These are phyloP conservation scores for Colletotrichum coccodes DNA, from an alignment of 2,329 filamentous ascomycete species.

Conservation along the genomic window DNA sequence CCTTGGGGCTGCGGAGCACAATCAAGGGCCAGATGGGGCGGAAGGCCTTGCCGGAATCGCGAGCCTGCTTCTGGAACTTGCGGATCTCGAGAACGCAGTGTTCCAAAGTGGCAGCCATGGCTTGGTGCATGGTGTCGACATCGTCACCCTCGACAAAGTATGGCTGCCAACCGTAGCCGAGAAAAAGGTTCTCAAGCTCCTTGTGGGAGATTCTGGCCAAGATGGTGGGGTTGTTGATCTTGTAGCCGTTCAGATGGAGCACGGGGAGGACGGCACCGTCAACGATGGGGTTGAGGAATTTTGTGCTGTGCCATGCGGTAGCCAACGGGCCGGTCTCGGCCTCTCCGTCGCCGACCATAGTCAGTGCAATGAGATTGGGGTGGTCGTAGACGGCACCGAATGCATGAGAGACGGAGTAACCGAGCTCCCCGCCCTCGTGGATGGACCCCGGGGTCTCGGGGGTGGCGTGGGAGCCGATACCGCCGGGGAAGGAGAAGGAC, in stretches of 20 bases:
- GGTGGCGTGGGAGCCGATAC: constrained; percentile 81
- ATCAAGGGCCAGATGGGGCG: constrained; percentile 84
- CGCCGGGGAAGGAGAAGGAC: constrained; percentile 84
- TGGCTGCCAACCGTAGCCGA: constrained; percentile 81
- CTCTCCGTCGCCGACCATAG: constrained; percentile 84
- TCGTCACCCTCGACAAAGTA: constrained; percentile 85
- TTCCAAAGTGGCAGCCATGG: constrained; percentile 82
- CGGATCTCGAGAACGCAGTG: constrained; percentile 76
- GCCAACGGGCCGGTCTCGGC: constrained; percentile 84
- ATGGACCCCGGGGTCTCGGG: constrained; percentile 82
- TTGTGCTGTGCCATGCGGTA: constrained; percentile 84
- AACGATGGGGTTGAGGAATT: constrained; percentile 82
- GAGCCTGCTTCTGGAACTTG: constrained; percentile 75
- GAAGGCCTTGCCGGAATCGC: constrained; percentile 75
- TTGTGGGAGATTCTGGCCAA: constrained; percentile 79
- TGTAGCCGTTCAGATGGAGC: constrained; percentile 84
- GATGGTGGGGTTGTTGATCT: constrained; percentile 84
- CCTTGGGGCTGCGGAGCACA: constrained; percentile 80
- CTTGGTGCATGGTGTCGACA: constrained; percentile 80
- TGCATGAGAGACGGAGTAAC: constrained; percentile 83
- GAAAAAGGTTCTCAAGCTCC: constrained; percentile 75
- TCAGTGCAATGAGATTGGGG: constrained; percentile 78
- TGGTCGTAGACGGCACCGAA: constrained; percentile 82
- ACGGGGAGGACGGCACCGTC: constrained; percentile 83
- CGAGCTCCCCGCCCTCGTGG: constrained; percentile 83